Evolutionary conservation across 202 grass and related monocot genomes (phyloP).

Genomic region (Schoenoplectus tabernaemontani): DNA sequence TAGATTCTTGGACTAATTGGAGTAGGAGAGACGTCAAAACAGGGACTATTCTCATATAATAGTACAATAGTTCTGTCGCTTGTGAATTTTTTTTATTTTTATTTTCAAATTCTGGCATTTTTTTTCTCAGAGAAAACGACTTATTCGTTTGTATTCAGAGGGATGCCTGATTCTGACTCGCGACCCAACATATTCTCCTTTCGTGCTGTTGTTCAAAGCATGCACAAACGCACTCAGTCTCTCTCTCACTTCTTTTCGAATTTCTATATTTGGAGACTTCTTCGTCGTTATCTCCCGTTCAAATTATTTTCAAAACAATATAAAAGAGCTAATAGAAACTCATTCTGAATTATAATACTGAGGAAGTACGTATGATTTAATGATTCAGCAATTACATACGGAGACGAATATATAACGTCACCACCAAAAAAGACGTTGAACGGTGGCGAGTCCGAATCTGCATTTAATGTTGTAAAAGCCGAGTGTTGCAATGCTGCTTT

Average conservation of each 20-base stretch:
- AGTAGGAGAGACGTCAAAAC: background rate
- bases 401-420: too few relatives aligned
- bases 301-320: too few relatives aligned
- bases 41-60: background rate
- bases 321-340: too few relatives aligned
- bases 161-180: background rate
- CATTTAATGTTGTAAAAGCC: background rate
- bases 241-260: background rate
- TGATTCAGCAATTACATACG: too few relatives aligned
- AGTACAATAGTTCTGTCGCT: background rate
- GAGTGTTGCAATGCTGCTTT: background rate
- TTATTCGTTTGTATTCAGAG: slow-evolving; percentile 6
- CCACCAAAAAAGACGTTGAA: too few relatives aligned
- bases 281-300: background rate
- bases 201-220: background rate
- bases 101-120: background rate
- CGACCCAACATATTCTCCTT: slow-evolving; percentile 9
- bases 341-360: too few relatives aligned
- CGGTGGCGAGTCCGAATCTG: background rate
- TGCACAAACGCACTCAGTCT: background rate
- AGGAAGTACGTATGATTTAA: too few relatives aligned
- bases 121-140: background rate
- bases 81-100: background rate
- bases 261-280: background rate
- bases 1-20: background rate